A percentile compares a stretch with the other conserved stretches of the same genome.
Conservation (phyloP, 805 yeast genomes). For the Brettanomyces anomalus region DNA sequence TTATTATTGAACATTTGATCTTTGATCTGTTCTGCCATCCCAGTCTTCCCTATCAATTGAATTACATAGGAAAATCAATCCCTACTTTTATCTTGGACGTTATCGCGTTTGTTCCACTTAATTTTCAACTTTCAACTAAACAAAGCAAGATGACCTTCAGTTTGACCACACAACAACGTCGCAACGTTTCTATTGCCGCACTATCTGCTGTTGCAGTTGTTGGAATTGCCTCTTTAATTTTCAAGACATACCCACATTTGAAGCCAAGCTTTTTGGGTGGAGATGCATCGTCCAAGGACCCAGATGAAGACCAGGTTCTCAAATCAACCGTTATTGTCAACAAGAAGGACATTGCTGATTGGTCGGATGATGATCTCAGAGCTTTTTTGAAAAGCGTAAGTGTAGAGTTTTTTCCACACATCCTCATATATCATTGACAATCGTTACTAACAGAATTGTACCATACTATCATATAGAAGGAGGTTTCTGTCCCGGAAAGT, state of each 20-base stretch:
- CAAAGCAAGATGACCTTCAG: background rate
- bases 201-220: constrained; percentile 34
- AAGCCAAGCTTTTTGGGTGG: constrained; percentile 8
- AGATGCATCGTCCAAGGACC: constrained; percentile 1
- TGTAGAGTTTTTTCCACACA: background rate
- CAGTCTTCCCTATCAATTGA: too few relatives aligned
- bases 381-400: constrained; percentile 20
- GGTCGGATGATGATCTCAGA: constrained; percentile 29
- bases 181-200: constrained; percentile 28
- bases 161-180: constrained; percentile 12
- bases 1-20: too few relatives aligned
- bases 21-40: too few relatives aligned
- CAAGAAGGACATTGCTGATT: constrained; percentile 8
- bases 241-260: constrained; percentile 44
- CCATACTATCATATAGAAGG: constrained; percentile 19
- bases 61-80: too few relatives aligned
- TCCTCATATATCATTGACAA: background rate
- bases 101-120: too few relatives aligned
- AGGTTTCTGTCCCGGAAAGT: constrained; percentile 32
- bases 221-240: constrained; percentile 33
- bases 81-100: too few relatives aligned
- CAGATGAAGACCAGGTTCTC: constrained; percentile 2
- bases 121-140: too few relatives aligned
- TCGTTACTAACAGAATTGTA: background rate
- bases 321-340: constrained; percentile 21